Base-by-base conservation (phyloP, 257 asterid genomes). In the Jaltomata sinuosa region DNA sequence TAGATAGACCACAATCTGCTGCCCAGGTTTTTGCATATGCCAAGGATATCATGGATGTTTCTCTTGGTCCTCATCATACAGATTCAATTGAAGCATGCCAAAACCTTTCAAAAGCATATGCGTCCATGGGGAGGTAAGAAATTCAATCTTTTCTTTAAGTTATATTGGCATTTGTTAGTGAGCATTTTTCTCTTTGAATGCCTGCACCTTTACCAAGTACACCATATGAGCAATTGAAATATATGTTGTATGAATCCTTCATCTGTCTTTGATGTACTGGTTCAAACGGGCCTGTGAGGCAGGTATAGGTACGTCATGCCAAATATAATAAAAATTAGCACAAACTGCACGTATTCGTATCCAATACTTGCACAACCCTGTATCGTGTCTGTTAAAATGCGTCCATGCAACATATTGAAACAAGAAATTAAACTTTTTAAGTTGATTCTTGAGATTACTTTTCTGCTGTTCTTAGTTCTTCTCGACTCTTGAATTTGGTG, bases 71-170 rank as follows among this genome's bases (percentile, higher is more conserved):
- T 62, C 94, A 93, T 87, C 99, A 96, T 61, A 89, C 86, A 9
- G 99, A 96, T 83, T 85, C 98, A 11, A 94, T 94, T 83, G 98
- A 94, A 84, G 93, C 97, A 14, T 93, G 92, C 67, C 94, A 90
- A 90, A 96, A 94, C 86, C 94, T 94, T 81, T 94, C 98, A n/a
- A 96, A 90, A 88, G 98, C 99, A n/a, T 94, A 96, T 88, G 94
- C 95, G 67, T 94, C 97, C 79, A 90, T 94, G 94, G 92, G 91
- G 88, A 94, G 96, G 99, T 94, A 86, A 88, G 76, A 45, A 5
- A 40, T 25, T 55, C 36, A 21, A 21, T 27, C 38, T 80, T 16
- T 47, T 76, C 42, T 45, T 47, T 27, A 76, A 76, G 42, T 47
- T 76, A 25, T 49, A 25, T 27, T 27, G 81, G 10, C 42, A 76